Percentiles rank a stretch among this genome's conserved stretches.
Evolutionary conservation across 805 yeast genomes (phyloP).

Genomic region (Lachancea nothofagi): DNA sequence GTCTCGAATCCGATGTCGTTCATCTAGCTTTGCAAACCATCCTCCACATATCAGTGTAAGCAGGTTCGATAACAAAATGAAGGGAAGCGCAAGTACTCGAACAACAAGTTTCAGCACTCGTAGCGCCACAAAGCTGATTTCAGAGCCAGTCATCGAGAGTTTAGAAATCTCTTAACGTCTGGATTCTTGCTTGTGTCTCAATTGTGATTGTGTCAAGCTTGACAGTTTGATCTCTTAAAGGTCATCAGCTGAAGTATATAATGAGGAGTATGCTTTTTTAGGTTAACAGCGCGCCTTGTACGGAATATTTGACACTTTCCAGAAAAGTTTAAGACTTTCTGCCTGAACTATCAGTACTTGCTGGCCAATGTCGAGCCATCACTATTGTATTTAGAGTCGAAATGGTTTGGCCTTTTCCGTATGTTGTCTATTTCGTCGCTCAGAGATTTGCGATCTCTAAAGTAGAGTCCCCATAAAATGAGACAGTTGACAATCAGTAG

Average conservation of each 20-base stretch:
- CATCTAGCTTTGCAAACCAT: constrained; percentile 21
- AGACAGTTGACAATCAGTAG: constrained; percentile 40
- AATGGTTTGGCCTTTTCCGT: neutral
- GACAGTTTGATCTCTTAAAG: neutral
- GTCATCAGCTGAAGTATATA: neutral
- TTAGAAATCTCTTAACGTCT: neutral
- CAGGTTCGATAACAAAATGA: constrained; percentile 16
- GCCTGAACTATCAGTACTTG: neutral
- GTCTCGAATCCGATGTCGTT: constrained; percentile 38
- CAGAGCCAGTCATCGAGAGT: constrained; percentile 4
- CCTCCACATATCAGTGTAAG: constrained; percentile 11
- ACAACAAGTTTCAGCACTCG: constrained; percentile 14
- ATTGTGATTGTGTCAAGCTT: too few relatives aligned
- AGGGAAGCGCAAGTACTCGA: constrained; percentile 17
- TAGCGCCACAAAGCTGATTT: constrained; percentile 13
- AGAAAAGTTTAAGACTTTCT: neutral
- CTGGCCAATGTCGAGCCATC: constrained; percentile 8
- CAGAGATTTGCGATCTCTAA: constrained; percentile 31
- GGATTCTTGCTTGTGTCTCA: neutral
- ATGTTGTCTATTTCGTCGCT: constrained; percentile 21
- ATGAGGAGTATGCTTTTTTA: neutral
- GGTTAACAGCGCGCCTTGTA: constrained; percentile 1
- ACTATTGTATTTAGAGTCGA: constrained; percentile 3
- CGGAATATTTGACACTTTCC: neutral
- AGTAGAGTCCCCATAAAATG: constrained; percentile 34